phyloP scores from a whole-genome alignment of 495 filamentous ascomycete genomes.

The Bombardia bombarda region DNA sequence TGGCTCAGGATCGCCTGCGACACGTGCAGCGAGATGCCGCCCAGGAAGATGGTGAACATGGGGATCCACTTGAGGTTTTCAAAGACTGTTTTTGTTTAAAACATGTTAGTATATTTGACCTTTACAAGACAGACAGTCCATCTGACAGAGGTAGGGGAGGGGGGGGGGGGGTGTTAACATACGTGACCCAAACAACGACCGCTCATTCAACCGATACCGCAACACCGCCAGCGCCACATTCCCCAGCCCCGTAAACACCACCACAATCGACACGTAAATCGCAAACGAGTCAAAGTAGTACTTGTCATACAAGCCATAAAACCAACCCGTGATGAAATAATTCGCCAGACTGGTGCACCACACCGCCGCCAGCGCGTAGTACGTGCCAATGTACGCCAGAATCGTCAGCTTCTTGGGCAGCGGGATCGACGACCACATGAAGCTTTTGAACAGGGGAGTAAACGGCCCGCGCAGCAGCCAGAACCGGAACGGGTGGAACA shows the following conservation, averaged over 20 bases:
- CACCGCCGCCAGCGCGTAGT: slow-evolving; percentile 62
- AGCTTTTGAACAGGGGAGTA: slow-evolving; percentile 55
- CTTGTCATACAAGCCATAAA: slow-evolving; percentile 49
- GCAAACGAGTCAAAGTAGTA: slow-evolving; percentile 56
- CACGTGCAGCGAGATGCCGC: slow-evolving; percentile 57
- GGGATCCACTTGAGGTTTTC: slow-evolving; percentile 59
- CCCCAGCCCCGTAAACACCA: slow-evolving; percentile 50
- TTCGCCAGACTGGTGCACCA: slow-evolving; percentile 58
- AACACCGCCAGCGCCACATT: slow-evolving; percentile 45
- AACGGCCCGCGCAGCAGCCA: slow-evolving; percentile 53
- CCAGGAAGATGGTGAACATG: slow-evolving; percentile 54
- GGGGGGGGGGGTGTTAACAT: too few species aligned
- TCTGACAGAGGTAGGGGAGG: too few species aligned
- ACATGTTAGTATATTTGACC: not conserved
- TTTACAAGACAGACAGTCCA: not conserved
- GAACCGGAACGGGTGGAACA: slow-evolving; percentile 43
- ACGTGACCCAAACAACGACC: slow-evolving; percentile 26
- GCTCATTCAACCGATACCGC: slow-evolving; percentile 43
- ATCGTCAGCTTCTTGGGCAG: slow-evolving; percentile 62
- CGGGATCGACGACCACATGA: slow-evolving; percentile 47
- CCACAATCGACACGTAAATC: slow-evolving; percentile 48
- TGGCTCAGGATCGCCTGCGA: slow-evolving; percentile 53
- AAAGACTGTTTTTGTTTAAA: slow-evolving; percentile 39
- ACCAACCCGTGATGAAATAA: slow-evolving; percentile 58
- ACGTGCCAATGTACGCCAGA: slow-evolving; percentile 66